Conservation (phyloP, 108 stramenopile species). For the Asterionellopsis glacialis region DNA sequence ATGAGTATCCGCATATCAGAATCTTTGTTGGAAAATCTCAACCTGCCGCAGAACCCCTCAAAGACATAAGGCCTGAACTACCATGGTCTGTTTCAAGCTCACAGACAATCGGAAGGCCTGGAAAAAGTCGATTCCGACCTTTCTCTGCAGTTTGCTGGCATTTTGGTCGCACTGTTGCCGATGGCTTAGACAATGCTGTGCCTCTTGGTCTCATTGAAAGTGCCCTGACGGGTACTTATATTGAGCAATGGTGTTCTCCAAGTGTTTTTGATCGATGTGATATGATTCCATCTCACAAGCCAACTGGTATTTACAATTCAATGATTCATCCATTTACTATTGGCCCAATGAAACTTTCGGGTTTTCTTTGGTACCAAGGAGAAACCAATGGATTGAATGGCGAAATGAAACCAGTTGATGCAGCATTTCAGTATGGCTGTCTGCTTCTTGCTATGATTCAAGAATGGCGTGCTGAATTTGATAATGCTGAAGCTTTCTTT, state of each 20-base stretch:
- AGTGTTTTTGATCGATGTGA: conserved; percentile 1
- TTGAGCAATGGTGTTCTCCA: conserved; percentile 16
- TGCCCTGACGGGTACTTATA: conserved; percentile 14
- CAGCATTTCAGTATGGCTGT: conserved; percentile 17
- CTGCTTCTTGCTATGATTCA: conserved; percentile 29
- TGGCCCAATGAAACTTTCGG: conserved; percentile 3
- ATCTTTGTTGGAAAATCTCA: too few species aligned
- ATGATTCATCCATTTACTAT: conserved; percentile 24
- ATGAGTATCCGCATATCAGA: neutral
- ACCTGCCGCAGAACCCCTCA: too few species aligned
- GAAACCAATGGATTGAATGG: conserved; percentile 9
- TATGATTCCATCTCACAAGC: too few species aligned
- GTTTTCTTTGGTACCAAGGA: conserved; percentile 25
- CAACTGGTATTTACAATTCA: conserved; percentile 13
- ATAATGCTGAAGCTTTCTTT: conserved; percentile 10
- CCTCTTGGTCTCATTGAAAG: conserved; percentile 23
- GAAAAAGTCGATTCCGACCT: too few species aligned
- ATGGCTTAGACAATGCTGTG: conserved; percentile 11
- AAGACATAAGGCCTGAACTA: neutral
- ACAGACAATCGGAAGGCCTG: too few species aligned
- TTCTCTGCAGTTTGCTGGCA: conserved; percentile 26
- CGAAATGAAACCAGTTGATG: too few species aligned
- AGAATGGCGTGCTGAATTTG: conserved; percentile 21
- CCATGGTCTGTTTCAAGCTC: neutral
- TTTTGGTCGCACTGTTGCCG: conserved; percentile 21